phyloP scores from a whole-genome alignment of 23 red algal species.

The Gracilaria vermiculophylla region DNA sequence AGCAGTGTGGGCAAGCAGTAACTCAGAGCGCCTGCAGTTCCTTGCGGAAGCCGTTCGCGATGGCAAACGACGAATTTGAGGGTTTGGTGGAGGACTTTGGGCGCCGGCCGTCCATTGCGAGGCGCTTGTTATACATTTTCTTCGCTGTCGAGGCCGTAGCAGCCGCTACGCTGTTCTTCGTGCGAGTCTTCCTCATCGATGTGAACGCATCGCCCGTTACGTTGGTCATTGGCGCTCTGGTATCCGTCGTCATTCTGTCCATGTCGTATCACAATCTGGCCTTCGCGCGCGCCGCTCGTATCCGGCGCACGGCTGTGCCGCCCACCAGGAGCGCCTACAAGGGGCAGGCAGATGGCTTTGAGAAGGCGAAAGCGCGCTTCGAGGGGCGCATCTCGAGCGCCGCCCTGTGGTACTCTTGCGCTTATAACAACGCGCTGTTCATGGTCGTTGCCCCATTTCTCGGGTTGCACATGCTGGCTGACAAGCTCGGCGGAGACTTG shows the following conservation, averaged over 20 bases:
- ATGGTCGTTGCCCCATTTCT: conserved; percentile 55
- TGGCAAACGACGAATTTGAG: conserved; percentile 60
- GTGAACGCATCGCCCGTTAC: conserved; percentile 40
- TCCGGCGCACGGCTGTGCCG: conserved; percentile 38
- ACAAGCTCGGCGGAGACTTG: conserved; percentile 55
- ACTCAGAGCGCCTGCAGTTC: no score
- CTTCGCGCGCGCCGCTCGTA: conserved; percentile 46
- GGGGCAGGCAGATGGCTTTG: conserved; percentile 19
- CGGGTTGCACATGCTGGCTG: conserved; percentile 38
- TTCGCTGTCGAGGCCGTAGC: conserved; percentile 29
- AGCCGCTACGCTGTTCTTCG: conserved; percentile 53
- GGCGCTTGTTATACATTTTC: conserved; percentile 43
- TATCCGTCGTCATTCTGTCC: conserved; percentile 43
- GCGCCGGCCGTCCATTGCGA: conserved; percentile 9
- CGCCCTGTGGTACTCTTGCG: conserved; percentile 58
- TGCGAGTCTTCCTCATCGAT: conserved; percentile 67
- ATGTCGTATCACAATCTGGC: conserved; percentile 67
- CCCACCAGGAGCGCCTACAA: conserved; percentile 76
- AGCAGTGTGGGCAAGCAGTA: no score
- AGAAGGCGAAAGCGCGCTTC: not conserved
- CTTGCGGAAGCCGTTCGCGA: not conserved
- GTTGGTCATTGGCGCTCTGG: conserved; percentile 1
- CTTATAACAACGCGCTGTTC: conserved; percentile 70
- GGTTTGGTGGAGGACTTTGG: conserved; percentile 69
- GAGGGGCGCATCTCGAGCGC: conserved; percentile 28